A percentile compares a stretch with the other conserved stretches of the same genome.
phyloP scores from a whole-genome alignment of 2,329 filamentous ascomycete species.

The Aspergillus sp. region DNA sequence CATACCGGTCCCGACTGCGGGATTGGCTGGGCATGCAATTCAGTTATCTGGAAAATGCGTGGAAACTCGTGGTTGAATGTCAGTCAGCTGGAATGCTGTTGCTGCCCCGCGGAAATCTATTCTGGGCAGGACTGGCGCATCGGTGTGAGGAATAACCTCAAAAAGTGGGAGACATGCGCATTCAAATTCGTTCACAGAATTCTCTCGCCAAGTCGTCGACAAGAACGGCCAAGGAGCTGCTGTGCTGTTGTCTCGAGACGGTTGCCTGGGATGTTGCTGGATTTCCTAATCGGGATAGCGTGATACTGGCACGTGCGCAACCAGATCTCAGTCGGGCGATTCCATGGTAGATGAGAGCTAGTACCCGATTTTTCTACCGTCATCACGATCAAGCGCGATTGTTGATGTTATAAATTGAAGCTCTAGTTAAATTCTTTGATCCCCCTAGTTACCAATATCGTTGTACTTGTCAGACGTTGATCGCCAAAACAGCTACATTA shows the following conservation, averaged over 20 bases:
- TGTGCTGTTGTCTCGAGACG: neutral
- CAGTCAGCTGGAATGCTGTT: neutral
- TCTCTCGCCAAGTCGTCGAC: neutral
- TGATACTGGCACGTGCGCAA: conserved; percentile 4
- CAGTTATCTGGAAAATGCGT: conserved; percentile 1
- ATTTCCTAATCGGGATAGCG: conserved; percentile 9
- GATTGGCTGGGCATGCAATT: conserved; percentile 34
- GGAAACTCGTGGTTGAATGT: neutral
- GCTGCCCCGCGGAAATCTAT: conserved; percentile 2
- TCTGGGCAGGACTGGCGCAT: neutral
- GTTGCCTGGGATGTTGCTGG: conserved; percentile 5
- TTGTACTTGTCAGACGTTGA: neutral
- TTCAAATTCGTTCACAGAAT: neutral
- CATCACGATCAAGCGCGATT: neutral
- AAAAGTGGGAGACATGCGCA: neutral
- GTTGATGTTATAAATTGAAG: neutral
- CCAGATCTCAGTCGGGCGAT: neutral
- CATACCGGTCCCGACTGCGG: conserved; percentile 34
- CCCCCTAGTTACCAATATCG: neutral
- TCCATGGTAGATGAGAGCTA: neutral
- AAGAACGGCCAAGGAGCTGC: conserved; percentile 3
- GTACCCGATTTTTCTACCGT: neutral
- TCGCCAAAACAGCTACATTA: neutral
- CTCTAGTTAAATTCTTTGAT: neutral
- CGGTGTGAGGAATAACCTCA: neutral